Evolutionary conservation across 2,329 filamentous ascomycete species (phyloP), one percentile per base, ranked within the genome.

Genomic region (Xylariaceae sp.): DNA sequence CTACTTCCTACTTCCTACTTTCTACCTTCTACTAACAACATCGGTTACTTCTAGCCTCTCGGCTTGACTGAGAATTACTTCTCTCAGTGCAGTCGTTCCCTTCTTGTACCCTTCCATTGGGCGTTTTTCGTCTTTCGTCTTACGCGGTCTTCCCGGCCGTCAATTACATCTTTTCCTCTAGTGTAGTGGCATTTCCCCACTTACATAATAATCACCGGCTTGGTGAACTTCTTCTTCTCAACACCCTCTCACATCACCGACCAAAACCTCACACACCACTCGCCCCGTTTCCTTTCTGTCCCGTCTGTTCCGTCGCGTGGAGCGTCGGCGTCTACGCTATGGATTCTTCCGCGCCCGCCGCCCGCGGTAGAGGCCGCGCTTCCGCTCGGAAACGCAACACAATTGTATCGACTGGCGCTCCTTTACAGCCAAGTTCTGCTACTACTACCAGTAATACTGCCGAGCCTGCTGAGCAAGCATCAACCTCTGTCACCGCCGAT

Each of bases 171-270:
- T 7, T 41, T 31, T 47, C 19, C 54, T 53, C 40, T 51, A 58
- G 35, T 49, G 35, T 37, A 7, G 35, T 37, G 3, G 44, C 32
- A 55, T 64, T 19, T 66, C 66, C 62, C 67, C 66, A 69, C 66
- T 68, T 68, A 67, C 67, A 68, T 68, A 68, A 68, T 67, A 68
- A 68, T 67, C 63, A 65, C 64, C 64, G 64, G 62, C 45, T 57
- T 62, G 55, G 62, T 62, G 62, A 59, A 62, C 60, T 59, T 65
- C 60, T 64, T 62, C 19, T 19, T 54, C 60, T 57, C 30, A 40
- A 19, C n/a, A 40, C 35, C 8, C 50, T 57, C 58, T 45, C 54
- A 53, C 54, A 56, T 31, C 57, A 55, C 19, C 54, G 54, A 59
- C 51, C 55, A 55, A 58, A 51, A 60, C 43, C 45, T 51, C 54